Conservation (phyloP, 139 green algal genomes). For the Nannochloris sp. region DNA sequence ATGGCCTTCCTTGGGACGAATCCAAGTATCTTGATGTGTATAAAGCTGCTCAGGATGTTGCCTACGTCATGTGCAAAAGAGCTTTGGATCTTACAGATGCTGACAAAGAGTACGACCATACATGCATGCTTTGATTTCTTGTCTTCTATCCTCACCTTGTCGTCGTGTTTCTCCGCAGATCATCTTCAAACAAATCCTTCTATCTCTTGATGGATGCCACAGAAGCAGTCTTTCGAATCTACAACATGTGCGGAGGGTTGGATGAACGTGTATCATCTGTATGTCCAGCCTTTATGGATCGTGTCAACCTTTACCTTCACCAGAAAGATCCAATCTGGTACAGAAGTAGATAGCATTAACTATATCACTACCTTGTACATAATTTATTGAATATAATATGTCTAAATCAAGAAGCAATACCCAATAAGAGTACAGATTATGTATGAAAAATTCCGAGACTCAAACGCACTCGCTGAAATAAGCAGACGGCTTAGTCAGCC, state of each 20-base stretch:
- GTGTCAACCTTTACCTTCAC: not conserved
- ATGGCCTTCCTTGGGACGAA: not conserved
- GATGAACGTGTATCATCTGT: not conserved
- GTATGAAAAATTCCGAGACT: no score
- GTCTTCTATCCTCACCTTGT: no score
- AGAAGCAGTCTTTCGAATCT: not conserved
- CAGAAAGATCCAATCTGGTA: slow-evolving; percentile 1
- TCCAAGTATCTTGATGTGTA: slow-evolving; percentile 4
- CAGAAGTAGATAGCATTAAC: not conserved
- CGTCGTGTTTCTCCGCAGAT: not conserved
- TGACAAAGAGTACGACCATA: not conserved
- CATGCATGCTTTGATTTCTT: no score
- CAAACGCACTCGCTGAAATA: no score
- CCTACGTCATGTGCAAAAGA: not conserved
- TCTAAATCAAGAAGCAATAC: no score
- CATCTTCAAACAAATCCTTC: not conserved
- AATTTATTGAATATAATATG: no score
- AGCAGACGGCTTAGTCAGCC: no score
- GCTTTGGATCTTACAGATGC: not conserved
- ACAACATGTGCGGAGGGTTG: not conserved
- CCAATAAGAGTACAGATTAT: no score
- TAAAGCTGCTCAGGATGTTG: not conserved
- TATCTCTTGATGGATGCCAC: not conserved
- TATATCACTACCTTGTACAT: no score
- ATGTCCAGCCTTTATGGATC: not conserved